Percentiles rank a stretch among this genome's conserved stretches.
These are phyloP conservation scores for Prunus kanzakura DNA, from an alignment of 306 rosid species.

Conservation along the genomic window DNA sequence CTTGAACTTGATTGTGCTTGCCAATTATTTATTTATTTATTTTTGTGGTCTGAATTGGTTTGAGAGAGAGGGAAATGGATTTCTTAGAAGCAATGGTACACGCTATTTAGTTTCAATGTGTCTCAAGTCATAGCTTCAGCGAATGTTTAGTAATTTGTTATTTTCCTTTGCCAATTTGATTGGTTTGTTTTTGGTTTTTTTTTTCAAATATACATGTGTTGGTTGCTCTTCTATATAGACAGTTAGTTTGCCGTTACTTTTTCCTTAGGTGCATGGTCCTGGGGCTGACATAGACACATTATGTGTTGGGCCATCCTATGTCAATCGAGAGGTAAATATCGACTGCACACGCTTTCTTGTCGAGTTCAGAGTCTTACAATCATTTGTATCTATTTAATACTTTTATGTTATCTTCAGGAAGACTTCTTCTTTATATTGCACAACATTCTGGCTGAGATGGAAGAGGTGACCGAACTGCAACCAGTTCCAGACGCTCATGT, in stretches of 20 bases:
- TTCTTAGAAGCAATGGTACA: not conserved
- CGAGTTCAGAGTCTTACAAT: not conserved
- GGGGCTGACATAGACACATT: constrained; percentile 87
- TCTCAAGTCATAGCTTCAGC: not conserved
- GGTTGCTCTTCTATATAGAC: not conserved
- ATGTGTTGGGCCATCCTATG: constrained; percentile 84
- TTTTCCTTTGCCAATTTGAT: not conserved
- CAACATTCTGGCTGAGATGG: constrained; percentile 68
- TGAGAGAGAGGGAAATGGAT: not conserved
- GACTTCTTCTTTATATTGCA: constrained; percentile 78
- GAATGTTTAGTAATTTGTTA: not conserved
- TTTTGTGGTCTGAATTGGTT: not conserved
- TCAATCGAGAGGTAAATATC: constrained; percentile 64
- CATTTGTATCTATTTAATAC: not conserved
- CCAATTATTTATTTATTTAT: not conserved
- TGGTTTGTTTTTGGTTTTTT: not conserved
- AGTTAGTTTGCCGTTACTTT: not conserved
- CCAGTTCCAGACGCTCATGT: constrained; percentile 93
- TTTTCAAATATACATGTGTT: not conserved
- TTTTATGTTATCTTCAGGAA: constrained; percentile 45
- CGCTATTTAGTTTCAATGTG: not conserved
- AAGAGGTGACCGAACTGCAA: constrained; percentile 86
- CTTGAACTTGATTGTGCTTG: not conserved
- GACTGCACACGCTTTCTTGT: not conserved
- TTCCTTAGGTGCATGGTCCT: constrained; percentile 73